Evolutionary conservation across 192 early-diverging fungal genomes (phyloP), one percentile per base, ranked within the genome.

Genomic region (Coemansia sp.): DNA sequence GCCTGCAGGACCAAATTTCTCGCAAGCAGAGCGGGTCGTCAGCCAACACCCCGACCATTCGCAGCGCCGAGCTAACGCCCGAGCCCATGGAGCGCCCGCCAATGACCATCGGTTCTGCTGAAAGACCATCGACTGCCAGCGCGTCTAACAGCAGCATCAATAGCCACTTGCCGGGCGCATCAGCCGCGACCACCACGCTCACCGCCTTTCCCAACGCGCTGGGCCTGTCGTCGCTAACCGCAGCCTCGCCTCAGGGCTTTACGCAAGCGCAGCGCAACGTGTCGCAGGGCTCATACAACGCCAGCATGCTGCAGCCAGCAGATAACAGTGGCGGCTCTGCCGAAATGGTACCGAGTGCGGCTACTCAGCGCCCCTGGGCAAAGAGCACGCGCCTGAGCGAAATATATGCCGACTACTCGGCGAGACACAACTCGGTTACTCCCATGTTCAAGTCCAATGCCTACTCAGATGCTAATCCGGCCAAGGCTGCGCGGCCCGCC

Each of bases 1-100:
- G 93, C 53, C 81, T 96, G 56, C 91, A 93, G 82, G 87, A 87
- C 63, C 77, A 80, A 59, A 57, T 80, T 52, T 39, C 64, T 18
- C 77, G 77, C 18, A 74, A 70, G 54, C 77, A 63, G 57, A 58
- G 67, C 64, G 22, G 29, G 27, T 72, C 77, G 14, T 27, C 67
- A 26, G 54, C 44, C 44, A 67, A 58, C 57, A 73, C 76, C n/a
- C 76, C 76, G 9, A 50, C 50, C 36, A 27, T 48, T 3, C 46
- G 36, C 29, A 52, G 24, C 53, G 38, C 76, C 1, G 70, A 67
- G 14, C 10, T 60, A 4, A 29, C 55, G 14, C 59, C 59, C 22
- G 76, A 67, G 18, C 24, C 57, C 41, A 18, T 53, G 12, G 63
- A 56, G 15, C 58, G 1, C 32, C 46, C 44, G 14, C 34, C 53